Conservation (phyloP, 495 filamentous ascomycete species). For the Durotheca rogersii region DNA sequence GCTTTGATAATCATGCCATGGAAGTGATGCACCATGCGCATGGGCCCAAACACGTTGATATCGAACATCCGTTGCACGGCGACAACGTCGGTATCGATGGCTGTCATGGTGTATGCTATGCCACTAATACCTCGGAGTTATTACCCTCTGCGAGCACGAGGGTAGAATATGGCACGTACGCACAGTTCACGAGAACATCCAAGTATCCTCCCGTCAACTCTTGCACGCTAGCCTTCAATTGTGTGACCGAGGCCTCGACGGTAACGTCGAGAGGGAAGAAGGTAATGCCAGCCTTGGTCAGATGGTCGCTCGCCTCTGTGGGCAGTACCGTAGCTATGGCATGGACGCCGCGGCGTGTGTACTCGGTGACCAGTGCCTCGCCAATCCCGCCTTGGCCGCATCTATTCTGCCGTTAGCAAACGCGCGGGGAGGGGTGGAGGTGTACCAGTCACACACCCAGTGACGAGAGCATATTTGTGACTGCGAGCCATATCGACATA, state of each 20-base stretch:
- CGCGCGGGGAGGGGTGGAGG: no score
- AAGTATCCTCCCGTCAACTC: conserved; percentile 22
- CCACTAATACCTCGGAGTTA: neutral
- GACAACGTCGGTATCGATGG: conserved; percentile 33
- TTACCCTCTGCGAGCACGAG: neutral
- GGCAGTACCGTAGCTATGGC: conserved; percentile 30
- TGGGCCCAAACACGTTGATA: conserved; percentile 40
- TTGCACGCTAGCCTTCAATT: conserved; percentile 3
- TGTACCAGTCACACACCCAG: neutral
- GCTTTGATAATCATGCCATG: conserved; percentile 29
- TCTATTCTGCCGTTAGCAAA: conserved; percentile 1
- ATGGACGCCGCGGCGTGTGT: conserved; percentile 1
- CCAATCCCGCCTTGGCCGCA: conserved; percentile 33
- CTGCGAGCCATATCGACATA: no score
- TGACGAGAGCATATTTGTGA: neutral
- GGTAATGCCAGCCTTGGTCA: conserved; percentile 17
- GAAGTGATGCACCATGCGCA: conserved; percentile 39
- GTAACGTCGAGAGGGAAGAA: conserved; percentile 28
- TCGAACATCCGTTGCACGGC: conserved; percentile 34
- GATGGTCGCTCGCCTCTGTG: conserved; percentile 21
- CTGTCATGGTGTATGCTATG: conserved; percentile 37
- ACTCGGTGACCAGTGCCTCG: conserved; percentile 24
- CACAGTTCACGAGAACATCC: conserved; percentile 34
- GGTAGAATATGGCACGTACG: conserved; percentile 24
- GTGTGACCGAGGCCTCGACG: conserved; percentile 13